phyloP scores from a whole-genome alignment of 129 eudicot species.

The Smallanthus sonchifolius region DNA sequence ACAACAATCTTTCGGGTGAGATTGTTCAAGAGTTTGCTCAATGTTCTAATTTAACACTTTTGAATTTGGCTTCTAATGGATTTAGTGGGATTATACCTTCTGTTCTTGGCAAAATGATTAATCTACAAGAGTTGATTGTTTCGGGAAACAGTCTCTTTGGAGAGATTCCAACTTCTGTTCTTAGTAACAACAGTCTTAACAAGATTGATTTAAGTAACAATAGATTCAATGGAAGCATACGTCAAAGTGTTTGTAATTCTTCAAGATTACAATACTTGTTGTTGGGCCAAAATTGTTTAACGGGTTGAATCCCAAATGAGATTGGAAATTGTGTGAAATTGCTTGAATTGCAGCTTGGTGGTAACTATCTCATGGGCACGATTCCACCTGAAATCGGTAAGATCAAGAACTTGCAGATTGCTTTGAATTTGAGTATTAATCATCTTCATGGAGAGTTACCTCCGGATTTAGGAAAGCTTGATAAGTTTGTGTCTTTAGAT shows the following conservation, averaged over 20 bases:
- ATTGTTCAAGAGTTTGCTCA: slow-evolving; percentile 65
- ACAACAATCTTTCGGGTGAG: slow-evolving; percentile 88
- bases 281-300: slow-evolving; percentile 62
- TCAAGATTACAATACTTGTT: slow-evolving; percentile 77
- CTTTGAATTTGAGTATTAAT: slow-evolving; percentile 81
- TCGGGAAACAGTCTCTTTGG: slow-evolving; percentile 77
- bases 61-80: slow-evolving; percentile 89
- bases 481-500: slow-evolving; percentile 88
- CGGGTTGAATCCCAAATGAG: slow-evolving; percentile 76
- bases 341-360: slow-evolving; percentile 75
- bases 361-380: slow-evolving; percentile 77
- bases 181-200: slow-evolving; percentile 71
- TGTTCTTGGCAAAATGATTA: slow-evolving; percentile 59
- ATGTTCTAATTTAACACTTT: slow-evolving; percentile 77
- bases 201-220: slow-evolving; percentile 90
- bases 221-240: slow-evolving; percentile 79
- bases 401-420: slow-evolving; percentile 88
- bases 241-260: slow-evolving; percentile 66
- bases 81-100: slow-evolving; percentile 73
- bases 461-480: slow-evolving; percentile 76
- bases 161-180: slow-evolving; percentile 71
- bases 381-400: slow-evolving; percentile 90
- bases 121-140: slow-evolving; percentile 84
- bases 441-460: slow-evolving; percentile 89
- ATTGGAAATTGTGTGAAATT: slow-evolving; percentile 82